phyloP scores from a whole-genome alignment of 1,284 basidiomycete genomes.

The Ganoderma leucocontextum region DNA sequence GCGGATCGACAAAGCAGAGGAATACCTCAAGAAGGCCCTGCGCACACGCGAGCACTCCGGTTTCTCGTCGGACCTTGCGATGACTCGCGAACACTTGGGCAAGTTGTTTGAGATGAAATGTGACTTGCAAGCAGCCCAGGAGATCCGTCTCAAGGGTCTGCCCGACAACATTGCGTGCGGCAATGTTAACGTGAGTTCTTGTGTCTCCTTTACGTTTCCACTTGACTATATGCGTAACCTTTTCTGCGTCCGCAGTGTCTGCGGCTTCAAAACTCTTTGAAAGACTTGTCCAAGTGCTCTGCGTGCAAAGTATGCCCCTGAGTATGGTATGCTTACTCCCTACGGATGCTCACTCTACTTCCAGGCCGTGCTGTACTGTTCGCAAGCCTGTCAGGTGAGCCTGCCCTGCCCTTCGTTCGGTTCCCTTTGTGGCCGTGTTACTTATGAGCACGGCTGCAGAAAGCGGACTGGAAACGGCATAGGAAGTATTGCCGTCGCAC shows the following conservation, averaged over 20 bases:
- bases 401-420: not conserved
- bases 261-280: conserved; percentile 17
- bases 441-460: conserved; percentile 15
- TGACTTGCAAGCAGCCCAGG: conserved; percentile 39
- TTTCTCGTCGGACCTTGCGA: conserved; percentile 41
- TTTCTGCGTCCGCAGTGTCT: conserved; percentile 10
- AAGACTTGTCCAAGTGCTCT: conserved; percentile 17
- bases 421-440: not conserved
- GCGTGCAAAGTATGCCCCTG: conserved; percentile 21
- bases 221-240: not conserved
- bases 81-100: conserved; percentile 46
- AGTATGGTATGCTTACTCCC: too few species aligned
- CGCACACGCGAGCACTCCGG: conserved; percentile 36
- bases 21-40: conserved; percentile 42
- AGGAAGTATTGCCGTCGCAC: conserved; percentile 30
- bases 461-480: conserved; percentile 38
- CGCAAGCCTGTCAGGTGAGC: conserved; percentile 30
- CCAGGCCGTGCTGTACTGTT: conserved; percentile 29
- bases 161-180: conserved; percentile 42
- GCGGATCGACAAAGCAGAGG: conserved; percentile 45
- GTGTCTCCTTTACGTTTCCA: conserved; percentile 11
- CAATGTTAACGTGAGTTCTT: conserved; percentile 34
- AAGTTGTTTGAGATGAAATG: conserved; percentile 44
- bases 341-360: not conserved
- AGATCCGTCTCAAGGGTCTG: conserved; percentile 36